A percentile compares a stretch with the other conserved stretches of the same genome.
Conservation (phyloP, 495 filamentous ascomycete species). For the Tuber microsphaerosporum region DNA sequence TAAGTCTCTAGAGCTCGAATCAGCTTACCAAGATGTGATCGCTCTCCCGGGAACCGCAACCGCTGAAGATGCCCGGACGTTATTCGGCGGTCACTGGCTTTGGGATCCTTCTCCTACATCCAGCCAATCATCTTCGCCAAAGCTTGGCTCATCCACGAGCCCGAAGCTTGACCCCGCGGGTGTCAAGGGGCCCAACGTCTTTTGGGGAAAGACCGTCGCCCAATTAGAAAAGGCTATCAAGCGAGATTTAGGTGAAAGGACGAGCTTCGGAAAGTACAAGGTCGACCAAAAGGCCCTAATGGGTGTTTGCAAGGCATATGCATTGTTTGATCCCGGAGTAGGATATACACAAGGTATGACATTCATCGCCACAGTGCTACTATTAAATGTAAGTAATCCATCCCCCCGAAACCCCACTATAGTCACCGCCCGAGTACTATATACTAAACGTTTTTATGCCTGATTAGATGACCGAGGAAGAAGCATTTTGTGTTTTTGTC, state of each 20-base stretch:
- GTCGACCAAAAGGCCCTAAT: conserved; percentile 90
- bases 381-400: conserved; percentile 71
- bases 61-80: conserved; percentile 55
- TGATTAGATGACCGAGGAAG: conserved; percentile 84
- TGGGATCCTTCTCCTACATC: conserved; percentile 69
- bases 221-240: conserved; percentile 90
- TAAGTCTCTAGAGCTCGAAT: conserved; percentile 81
- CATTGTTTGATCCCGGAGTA: conserved; percentile 85
- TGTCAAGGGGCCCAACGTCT: conserved; percentile 67
- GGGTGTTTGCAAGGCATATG: conserved; percentile 94
- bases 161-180: conserved; percentile 60
- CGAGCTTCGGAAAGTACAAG: conserved; percentile 76
- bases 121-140: conserved; percentile 52
- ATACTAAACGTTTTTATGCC: conserved; percentile 15
- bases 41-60: conserved; percentile 68
- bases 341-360: conserved; percentile 99
- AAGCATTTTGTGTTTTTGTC: conserved; percentile 89
- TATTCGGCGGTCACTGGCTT: conserved; percentile 77
- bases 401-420: background rate
- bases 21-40: conserved; percentile 76
- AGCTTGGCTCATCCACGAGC: conserved; percentile 58
- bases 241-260: conserved; percentile 81
- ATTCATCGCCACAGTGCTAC: conserved; percentile 91
- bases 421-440: background rate
- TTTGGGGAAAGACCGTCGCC: conserved; percentile 57